These are phyloP conservation scores for Letharia columbiana DNA, from an alignment of 495 filamentous ascomycete genomes.

Conservation along the genomic window DNA sequence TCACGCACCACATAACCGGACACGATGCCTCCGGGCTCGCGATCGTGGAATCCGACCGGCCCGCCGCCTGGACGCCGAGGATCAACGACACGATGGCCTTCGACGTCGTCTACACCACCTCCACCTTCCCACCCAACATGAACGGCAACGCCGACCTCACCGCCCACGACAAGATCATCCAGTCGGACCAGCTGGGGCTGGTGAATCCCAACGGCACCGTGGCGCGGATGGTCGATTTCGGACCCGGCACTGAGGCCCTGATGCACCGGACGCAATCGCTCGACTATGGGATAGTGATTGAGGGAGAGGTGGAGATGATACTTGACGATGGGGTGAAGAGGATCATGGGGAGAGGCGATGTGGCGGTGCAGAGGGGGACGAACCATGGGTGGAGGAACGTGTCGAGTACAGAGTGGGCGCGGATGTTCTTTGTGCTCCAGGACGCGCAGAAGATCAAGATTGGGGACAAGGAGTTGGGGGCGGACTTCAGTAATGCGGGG, in stretches of 20 bases:
- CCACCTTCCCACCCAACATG: constrained; percentile 39
- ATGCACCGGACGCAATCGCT: constrained; percentile 66
- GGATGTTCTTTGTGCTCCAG: constrained; percentile 50
- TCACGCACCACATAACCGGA: constrained; percentile 33
- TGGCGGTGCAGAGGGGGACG: constrained; percentile 56
- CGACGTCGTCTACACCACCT: constrained; percentile 41
- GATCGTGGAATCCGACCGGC: constrained; percentile 26
- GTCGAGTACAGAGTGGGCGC: constrained; percentile 45
- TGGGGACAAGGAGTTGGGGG: constrained; percentile 31
- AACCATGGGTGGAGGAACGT: constrained; percentile 61
- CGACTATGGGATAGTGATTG: constrained; percentile 71
- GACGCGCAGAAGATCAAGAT: constrained; percentile 30
- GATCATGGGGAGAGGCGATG: constrained; percentile 51
- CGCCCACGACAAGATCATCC: constrained; percentile 25
- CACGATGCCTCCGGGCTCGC: constrained; percentile 34
- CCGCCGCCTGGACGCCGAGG: constrained; percentile 24
- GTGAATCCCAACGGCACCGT: constrained; percentile 26
- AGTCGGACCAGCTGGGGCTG: constrained; percentile 29
- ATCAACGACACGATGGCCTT: constrained; percentile 26
- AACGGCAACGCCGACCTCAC: constrained; percentile 46
- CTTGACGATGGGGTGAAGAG: constrained; percentile 52
- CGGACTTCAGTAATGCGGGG: constrained; percentile 34
- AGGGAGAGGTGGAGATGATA: constrained; percentile 57
- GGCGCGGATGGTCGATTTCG: constrained; percentile 23
- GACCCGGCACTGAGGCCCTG: constrained; percentile 21